Percentiles rank a stretch among this genome's conserved stretches.
Evolutionary conservation across 768 basidiomycete species (phyloP).

Genomic region (Boletellus ananas): DNA sequence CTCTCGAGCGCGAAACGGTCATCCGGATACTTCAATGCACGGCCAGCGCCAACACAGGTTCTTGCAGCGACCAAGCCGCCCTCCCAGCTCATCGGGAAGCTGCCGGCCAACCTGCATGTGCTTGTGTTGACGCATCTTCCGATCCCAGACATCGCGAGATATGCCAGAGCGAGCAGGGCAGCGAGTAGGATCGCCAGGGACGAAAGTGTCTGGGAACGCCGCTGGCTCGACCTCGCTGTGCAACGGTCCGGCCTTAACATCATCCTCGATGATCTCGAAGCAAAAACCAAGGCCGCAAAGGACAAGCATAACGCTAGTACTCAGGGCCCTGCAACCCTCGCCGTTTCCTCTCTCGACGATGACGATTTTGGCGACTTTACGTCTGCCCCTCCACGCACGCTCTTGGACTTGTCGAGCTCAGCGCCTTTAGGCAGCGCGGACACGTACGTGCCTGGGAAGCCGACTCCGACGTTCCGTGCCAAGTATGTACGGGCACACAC

Average conservation of each 20-base stretch:
- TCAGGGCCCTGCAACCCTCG: slow-evolving; percentile 55
- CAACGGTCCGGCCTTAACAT: slow-evolving; percentile 41
- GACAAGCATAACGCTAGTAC: slow-evolving; percentile 28
- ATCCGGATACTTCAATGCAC: slow-evolving; percentile 5
- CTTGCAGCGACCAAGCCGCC: slow-evolving; percentile 26
- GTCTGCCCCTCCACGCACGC: slow-evolving; percentile 30
- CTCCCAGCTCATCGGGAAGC: slow-evolving; percentile 58
- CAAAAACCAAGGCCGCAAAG: slow-evolving; percentile 36
- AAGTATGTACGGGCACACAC: slow-evolving; percentile 65
- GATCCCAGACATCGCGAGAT: slow-evolving; percentile 75
- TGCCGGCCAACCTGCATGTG: slow-evolving; percentile 76
- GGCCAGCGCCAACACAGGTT: slow-evolving; percentile 3
- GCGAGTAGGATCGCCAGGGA: slow-evolving; percentile 60
- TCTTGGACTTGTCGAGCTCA: slow-evolving; percentile 19
- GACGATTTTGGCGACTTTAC: slow-evolving; percentile 92
- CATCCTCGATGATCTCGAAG: slow-evolving; percentile 61
- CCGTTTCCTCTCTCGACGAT: slow-evolving; percentile 48
- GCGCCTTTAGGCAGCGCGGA: slow-evolving; percentile 12
- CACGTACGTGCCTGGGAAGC: slow-evolving; percentile 19
- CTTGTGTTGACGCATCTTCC: slow-evolving; percentile 71
- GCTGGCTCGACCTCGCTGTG: slow-evolving; percentile 61
- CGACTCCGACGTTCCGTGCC: slow-evolving; percentile 40
- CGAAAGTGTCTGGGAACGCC: slow-evolving; percentile 73
- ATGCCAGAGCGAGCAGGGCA: slow-evolving; percentile 64
- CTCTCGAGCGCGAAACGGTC: slow-evolving; percentile 4